Percentiles rank a stretch among this genome's conserved stretches.
Evolutionary conservation across 1,284 basidiomycete species (phyloP).

Genomic region (Cryptococcus sp.): DNA sequence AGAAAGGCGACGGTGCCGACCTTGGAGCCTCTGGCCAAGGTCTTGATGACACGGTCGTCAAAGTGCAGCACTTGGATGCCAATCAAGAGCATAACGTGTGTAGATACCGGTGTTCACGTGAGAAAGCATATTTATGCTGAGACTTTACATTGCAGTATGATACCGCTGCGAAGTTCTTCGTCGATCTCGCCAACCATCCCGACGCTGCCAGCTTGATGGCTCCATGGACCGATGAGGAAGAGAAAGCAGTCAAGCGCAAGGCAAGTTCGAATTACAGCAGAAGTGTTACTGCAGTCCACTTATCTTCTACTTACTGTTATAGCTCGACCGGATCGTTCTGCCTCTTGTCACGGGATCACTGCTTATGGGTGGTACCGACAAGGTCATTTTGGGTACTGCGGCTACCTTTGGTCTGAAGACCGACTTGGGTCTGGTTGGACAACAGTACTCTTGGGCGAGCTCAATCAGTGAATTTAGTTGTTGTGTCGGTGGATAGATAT

Average conservation of each 20-base stretch:
- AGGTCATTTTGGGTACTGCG: slow-evolving; percentile 31
- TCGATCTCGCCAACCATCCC: slow-evolving; percentile 18
- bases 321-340: slow-evolving; percentile 28
- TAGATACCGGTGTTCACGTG: neutral
- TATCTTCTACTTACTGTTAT: neutral
- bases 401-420: slow-evolving; percentile 21
- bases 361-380: slow-evolving; percentile 22
- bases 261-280: slow-evolving; percentile 6
- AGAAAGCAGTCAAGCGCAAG: slow-evolving; percentile 24
- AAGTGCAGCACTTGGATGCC: slow-evolving; percentile 8
- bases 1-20: slow-evolving; percentile 8
- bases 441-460: slow-evolving; percentile 31
- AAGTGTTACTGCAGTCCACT: neutral
- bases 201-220: slow-evolving; percentile 27
- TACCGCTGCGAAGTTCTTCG: slow-evolving; percentile 26
- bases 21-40: neutral
- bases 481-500: neutral
- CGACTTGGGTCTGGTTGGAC: slow-evolving; percentile 26
- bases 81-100: slow-evolving; percentile 7
- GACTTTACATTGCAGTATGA: slow-evolving; percentile 17
- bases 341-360: slow-evolving; percentile 17
- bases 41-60: slow-evolving; percentile 8
- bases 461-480: slow-evolving; percentile 17
- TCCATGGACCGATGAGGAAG: slow-evolving; percentile 27
- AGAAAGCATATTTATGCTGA: neutral